Evolutionary conservation across 352 stramenopile species (phyloP).

Genomic region (Blastocystis sp.): DNA sequence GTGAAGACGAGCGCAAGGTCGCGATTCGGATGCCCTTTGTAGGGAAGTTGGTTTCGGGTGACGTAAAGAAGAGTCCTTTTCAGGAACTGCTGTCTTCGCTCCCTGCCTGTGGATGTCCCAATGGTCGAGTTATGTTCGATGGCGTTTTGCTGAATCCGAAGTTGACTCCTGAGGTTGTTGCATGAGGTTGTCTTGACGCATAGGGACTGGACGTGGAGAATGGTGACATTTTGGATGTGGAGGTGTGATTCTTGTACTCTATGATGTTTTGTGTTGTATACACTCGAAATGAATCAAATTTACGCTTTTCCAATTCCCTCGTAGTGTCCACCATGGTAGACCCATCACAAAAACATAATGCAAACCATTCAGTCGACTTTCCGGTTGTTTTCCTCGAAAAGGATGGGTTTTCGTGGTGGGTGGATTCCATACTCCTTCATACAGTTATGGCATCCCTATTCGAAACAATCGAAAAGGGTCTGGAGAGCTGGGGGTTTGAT

Average conservation of each 20-base stretch:
- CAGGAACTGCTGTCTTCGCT: not conserved
- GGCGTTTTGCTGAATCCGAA: not conserved
- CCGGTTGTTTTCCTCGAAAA: too few species aligned
- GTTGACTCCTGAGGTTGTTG: not conserved
- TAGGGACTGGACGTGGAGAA: constrained; percentile 3
- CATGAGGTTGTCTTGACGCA: not conserved
- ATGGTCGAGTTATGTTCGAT: not conserved
- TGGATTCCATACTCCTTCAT: not conserved
- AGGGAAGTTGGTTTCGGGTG: not conserved
- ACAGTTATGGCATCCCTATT: constrained; percentile 19
- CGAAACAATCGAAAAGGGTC: constrained; percentile 48
- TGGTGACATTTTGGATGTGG: constrained; percentile 35
- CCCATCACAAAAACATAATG: too few species aligned
- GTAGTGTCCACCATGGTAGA: too few species aligned
- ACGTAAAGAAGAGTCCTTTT: not conserved
- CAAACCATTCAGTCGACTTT: too few species aligned
- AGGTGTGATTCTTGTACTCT: constrained; percentile 10
- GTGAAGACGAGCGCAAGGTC: not conserved
- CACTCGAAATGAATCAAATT: too few species aligned
- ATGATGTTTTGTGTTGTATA: not conserved
- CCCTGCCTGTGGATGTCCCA: not conserved
- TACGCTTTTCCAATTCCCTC: too few species aligned
- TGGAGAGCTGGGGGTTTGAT: constrained; percentile 29
- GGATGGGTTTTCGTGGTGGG: too few species aligned
- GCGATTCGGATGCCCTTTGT: not conserved